Evolutionary conservation across 495 filamentous ascomycete genomes (phyloP), one percentile per base, ranked within the genome.

Genomic region (Neurospora africana): DNA sequence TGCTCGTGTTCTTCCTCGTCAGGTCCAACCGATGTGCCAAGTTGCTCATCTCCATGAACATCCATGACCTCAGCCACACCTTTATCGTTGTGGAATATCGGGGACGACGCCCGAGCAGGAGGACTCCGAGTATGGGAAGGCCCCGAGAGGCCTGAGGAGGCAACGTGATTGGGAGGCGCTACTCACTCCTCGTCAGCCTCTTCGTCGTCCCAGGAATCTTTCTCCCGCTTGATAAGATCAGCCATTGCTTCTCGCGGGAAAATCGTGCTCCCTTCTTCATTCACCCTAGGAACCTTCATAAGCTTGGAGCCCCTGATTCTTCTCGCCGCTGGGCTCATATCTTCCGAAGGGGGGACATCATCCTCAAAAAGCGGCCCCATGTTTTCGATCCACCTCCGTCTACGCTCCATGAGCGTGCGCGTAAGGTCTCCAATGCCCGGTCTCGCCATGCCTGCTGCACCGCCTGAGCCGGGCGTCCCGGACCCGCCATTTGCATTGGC

Each of bases 391-490:
- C 95, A 99, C 75, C 92, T 87, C 78, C 87, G 87, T 73, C 93
- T 84, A 70, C 94, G 85, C 74, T 97, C 93, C 95, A 99, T 97
- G 65, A 98, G 83, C 27, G 89, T 92, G 77, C 91, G 88, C 3
- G 95, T 94, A 37, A 91, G 86, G 78, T 99, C 95, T 38, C 95
- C 96, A 71, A 99, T 96, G 36, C 92, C 92, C 5, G 95, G 91
- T 30, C 92, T 87, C 13, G 87, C 89, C 81, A 87, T 86, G 2
- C 86, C 88, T 19, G 84, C 81, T 3, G 81, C 85, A 2, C 81
- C 83, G 23, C 83, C 82, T 58, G 84, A 82, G 68, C 80, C 82
- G 65, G 87, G 84, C 41, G 86, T 88, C 3, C 85, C 86, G 5
- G 86, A 82, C 33, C 83, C 87, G 69, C 84, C 88, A 0, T 75